Conservation (phyloP, 495 filamentous ascomycete genomes). For the Sordaria brevicollis region DNA sequence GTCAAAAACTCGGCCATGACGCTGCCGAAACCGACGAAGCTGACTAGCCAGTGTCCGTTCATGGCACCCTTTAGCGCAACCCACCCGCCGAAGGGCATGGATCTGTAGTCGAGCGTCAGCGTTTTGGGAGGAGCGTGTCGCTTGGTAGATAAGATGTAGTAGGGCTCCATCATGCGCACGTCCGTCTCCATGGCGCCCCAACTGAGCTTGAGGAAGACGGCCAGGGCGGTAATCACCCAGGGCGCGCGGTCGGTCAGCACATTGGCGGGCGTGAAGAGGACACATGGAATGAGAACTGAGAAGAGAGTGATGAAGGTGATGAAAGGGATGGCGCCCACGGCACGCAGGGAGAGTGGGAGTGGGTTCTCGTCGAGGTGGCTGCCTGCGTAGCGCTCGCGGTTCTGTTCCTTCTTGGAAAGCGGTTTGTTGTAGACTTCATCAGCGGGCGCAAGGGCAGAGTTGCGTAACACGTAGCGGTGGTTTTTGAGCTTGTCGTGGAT, state of each 20-base stretch:
- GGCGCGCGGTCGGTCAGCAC: conserved; percentile 49
- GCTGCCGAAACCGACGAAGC: conserved; percentile 49
- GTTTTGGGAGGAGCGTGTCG: conserved; percentile 52
- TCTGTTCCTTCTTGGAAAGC: conserved; percentile 15
- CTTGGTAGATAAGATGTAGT: conserved; percentile 49
- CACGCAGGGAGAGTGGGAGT: conserved; percentile 58
- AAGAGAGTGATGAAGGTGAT: conserved; percentile 36
- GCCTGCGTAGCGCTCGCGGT: conserved; percentile 25
- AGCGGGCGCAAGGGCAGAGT: conserved; percentile 50
- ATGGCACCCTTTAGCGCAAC: conserved; percentile 47
- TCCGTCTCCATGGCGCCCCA: conserved; percentile 63
- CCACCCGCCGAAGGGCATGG: conserved; percentile 51
- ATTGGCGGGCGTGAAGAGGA: conserved; percentile 46
- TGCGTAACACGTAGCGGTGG: conserved; percentile 57
- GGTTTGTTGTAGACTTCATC: conserved; percentile 14
- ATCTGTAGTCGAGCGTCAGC: conserved; percentile 61
- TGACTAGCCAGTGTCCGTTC: conserved; percentile 55
- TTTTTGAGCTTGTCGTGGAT: conserved; percentile 56
- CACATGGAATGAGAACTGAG: conserved; percentile 41
- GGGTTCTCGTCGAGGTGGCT: conserved; percentile 43
- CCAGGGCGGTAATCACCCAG: conserved; percentile 52
- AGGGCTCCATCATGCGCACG: conserved; percentile 66
- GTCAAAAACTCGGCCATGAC: conserved; percentile 59
- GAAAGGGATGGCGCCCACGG: conserved; percentile 48
- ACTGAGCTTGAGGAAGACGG: conserved; percentile 53